Evolutionary conservation across 495 filamentous ascomycete species (phyloP), one percentile per base, ranked within the genome.

Genomic region (Usnea hakonensis): DNA sequence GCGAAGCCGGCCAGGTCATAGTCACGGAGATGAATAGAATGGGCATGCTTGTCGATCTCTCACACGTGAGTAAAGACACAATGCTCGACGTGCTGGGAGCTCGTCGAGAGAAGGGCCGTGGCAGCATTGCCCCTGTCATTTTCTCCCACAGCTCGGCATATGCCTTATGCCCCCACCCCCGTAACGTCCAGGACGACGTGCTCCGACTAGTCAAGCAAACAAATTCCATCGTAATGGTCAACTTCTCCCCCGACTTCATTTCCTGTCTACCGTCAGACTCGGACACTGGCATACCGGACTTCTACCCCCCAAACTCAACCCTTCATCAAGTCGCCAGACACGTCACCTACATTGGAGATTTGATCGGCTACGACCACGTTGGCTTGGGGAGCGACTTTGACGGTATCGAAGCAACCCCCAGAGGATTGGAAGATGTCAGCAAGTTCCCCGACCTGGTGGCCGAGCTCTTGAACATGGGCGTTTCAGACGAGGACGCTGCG

Each of bases 401-500:
- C 65, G 85, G 84, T 3, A 86, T 85, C 57, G 17, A 23, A 4
- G 70, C 61, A 6, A 73, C 75, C 0, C 78, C 81, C 0, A 67
- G 63, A 17, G 84, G 84, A 5, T 62, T 87, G 5, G 84, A 86
- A 50, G 91, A 96, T 73, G 91, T 97, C 33, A 85, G 85, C 55
- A 90, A 88, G 70, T 95, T 85, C 71, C 93, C 94, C 2, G 83
- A 85, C 53, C 72, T 98, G 58, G 83, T 97, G 8, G 85, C 81
- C 8, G 89, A 91, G 72, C 70, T 93, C 57, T 73, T 94, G 60
- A 73, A 70, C 43, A 79, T 83, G 23, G 90, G 88, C 2, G 75
- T 92, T 28, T 86, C 79, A 19, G 86, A 91, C 64, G 70, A 75
- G 50, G 84, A 94, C 65, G 86, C 80, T 2, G 76, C 70, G 28